Percentiles rank a stretch among this genome's conserved stretches.
Evolutionary conservation across 176 grass and related monocot species (phyloP).

Genomic region (Aegilops umbellulata): DNA sequence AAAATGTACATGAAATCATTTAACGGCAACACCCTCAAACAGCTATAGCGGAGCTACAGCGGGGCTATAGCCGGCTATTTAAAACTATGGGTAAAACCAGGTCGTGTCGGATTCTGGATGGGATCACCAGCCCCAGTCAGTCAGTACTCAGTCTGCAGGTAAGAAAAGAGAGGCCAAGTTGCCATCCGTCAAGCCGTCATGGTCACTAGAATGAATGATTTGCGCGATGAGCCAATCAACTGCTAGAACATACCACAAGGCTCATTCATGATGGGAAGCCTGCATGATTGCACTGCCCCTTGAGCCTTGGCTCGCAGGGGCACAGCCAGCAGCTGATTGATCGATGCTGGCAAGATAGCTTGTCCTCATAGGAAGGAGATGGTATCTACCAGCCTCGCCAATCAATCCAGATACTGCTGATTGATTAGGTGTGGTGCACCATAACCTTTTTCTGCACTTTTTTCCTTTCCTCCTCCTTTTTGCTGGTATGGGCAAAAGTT

Average conservation of each 20-base stretch:
- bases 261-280: constrained; percentile 27
- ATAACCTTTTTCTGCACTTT: constrained; percentile 26
- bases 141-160: background rate
- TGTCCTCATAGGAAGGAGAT: background rate
- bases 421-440: background rate
- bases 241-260: background rate
- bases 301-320: background rate
- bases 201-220: background rate
- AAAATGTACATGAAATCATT: too few relatives aligned
- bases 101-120: background rate
- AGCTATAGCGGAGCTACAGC: too few relatives aligned
- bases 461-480: background rate
- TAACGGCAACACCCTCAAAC: too few relatives aligned
- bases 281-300: constrained; percentile 14
- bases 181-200: background rate
- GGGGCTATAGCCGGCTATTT: too few relatives aligned
- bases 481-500: background rate
- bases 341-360: background rate
- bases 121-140: background rate
- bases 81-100: too few relatives aligned
- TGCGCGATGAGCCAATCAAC: background rate
- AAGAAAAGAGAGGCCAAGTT: background rate
- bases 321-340: background rate
- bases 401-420: constrained; percentile 19
- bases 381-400: constrained; percentile 10